Conservation (phyloP, 2,329 filamentous ascomycete species). For the Fusarium sarcochroum region DNA sequence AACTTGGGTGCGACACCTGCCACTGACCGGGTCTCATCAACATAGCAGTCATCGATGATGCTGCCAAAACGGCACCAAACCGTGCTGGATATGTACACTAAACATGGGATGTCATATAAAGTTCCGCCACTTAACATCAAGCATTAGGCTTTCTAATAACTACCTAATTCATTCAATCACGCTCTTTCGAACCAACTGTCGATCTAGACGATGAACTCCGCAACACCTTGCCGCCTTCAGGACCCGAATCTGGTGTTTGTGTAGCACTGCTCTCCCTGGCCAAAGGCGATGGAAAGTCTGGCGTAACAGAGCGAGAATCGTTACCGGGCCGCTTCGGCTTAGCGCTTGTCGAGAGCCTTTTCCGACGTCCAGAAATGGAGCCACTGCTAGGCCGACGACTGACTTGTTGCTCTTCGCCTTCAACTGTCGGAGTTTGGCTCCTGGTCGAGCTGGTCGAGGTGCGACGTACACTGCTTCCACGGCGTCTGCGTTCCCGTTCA, state of each 20-base stretch:
- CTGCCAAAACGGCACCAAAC: too few species aligned
- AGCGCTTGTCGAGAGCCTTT: slow-evolving; percentile 62
- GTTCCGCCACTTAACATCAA: slow-evolving; percentile 4
- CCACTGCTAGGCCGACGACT: slow-evolving; percentile 63
- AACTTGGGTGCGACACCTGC: not conserved
- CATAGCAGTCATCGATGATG: not conserved
- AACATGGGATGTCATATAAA: slow-evolving; percentile 1
- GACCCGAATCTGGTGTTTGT: slow-evolving; percentile 39
- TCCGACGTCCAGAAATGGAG: slow-evolving; percentile 65
- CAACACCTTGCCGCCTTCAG: slow-evolving; percentile 44
- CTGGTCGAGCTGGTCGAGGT: slow-evolving; percentile 67
- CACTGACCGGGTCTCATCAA: not conserved
- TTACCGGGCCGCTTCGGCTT: slow-evolving; percentile 60
- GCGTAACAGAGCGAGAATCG: slow-evolving; percentile 68
- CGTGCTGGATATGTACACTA: not conserved
- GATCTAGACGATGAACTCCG: slow-evolving; percentile 42
- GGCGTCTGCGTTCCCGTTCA: slow-evolving; percentile 63
- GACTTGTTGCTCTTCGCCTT: slow-evolving; percentile 59
- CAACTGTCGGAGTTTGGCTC: slow-evolving; percentile 64
- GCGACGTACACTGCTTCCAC: slow-evolving; percentile 67
- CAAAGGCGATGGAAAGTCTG: slow-evolving; percentile 68
- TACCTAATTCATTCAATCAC: slow-evolving; percentile 12
- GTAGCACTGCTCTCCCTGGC: slow-evolving; percentile 61
- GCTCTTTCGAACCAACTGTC: slow-evolving; percentile 40
- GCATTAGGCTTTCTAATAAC: slow-evolving; percentile 2